Evolutionary conservation across 768 basidiomycete species (phyloP), one percentile per base, ranked within the genome.

Genomic region (Suillus luteus): DNA sequence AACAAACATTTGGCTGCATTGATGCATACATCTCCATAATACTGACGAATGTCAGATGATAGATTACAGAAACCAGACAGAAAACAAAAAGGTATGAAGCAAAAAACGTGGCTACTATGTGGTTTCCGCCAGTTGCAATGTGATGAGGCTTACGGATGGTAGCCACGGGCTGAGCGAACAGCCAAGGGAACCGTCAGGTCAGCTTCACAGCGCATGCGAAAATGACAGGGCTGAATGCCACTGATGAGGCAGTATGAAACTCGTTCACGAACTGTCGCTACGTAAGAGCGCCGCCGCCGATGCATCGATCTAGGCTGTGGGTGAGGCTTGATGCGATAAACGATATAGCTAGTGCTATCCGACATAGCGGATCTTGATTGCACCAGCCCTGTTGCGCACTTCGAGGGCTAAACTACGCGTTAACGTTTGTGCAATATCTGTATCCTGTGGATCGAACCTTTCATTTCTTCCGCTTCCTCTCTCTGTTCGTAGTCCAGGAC

Each of bases 401-500:
- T 92, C 91, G 27, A 91, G 75, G 19, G 89, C 89, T 92, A 48
- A 60, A 17, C 8, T 12, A 10, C 1, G 55, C 1, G 33, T 55
- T 27, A 62, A 65, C 11, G 35, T 41, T 8, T 61, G 38, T 15
- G 17, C 7, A 7, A 63, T 17, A 44, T 51, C 5, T n/a, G 27
- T n/a, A 19, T 10, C 38, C 19, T 35, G 62, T 37, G 33, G 3
- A 10, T 52, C 66, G 48, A 61, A 89, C 91, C 90, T 85, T 86
- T 91, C 68, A 91, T 70, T 70, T 92, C 91, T 72, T 93, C 91
- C 3, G 85, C 89, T 76, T 93, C 93, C 75, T 94, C 93, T 40
- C 90, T 89, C 69, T 94, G 93, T 71, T 94, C 93, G 66, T 94
- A 95, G 73, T 94, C 85, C 60, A 96, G 83, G 4, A 97, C 97